These are phyloP conservation scores for Euphorbia tirucalli DNA, from an alignment of 345 rosid genomes.

Conservation along the genomic window DNA sequence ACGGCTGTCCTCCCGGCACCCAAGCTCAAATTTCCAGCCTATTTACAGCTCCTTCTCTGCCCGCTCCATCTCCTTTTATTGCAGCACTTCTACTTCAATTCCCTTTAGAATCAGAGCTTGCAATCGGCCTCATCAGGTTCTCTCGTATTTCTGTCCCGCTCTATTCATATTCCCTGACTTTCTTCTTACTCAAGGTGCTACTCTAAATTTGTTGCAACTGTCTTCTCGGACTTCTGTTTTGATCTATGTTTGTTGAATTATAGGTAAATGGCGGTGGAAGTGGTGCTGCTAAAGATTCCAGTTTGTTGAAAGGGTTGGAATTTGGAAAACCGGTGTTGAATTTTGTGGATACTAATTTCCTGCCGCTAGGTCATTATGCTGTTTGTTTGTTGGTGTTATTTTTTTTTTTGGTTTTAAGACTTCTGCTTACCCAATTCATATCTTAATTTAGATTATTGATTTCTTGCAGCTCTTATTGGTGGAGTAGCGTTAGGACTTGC, in stretches of 20 bases:
- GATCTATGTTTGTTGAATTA: conserved; percentile 7
- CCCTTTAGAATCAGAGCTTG: conserved; percentile 40
- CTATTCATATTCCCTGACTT: not conserved
- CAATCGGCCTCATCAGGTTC: conserved; percentile 45
- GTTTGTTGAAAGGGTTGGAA: conserved; percentile 21
- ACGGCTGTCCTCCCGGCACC: conserved; percentile 14
- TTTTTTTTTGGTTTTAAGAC: too few relatives aligned
- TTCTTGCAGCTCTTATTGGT: conserved; percentile 63
- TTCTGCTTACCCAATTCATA: not conserved
- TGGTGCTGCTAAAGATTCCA: conserved; percentile 24
- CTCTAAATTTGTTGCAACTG: not conserved
- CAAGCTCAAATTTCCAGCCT: conserved; percentile 11
- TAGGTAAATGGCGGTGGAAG: conserved; percentile 39
- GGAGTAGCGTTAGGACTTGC: conserved; percentile 83
- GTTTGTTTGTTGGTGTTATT: not conserved
- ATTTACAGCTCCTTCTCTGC: conserved; percentile 10
- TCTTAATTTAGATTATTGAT: conserved; percentile 2
- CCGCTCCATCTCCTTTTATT: conserved; percentile 28
- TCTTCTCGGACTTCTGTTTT: not conserved
- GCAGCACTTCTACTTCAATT: conserved; percentile 23
- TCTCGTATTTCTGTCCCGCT: not conserved
- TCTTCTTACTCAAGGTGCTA: not conserved
- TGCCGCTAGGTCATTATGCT: conserved; percentile 68
- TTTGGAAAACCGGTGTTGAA: conserved; percentile 49
- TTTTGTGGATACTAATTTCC: conserved; percentile 61